Base-by-base conservation (phyloP, 495 filamentous ascomycete genomes). In the Penicillium coprophilum region DNA sequence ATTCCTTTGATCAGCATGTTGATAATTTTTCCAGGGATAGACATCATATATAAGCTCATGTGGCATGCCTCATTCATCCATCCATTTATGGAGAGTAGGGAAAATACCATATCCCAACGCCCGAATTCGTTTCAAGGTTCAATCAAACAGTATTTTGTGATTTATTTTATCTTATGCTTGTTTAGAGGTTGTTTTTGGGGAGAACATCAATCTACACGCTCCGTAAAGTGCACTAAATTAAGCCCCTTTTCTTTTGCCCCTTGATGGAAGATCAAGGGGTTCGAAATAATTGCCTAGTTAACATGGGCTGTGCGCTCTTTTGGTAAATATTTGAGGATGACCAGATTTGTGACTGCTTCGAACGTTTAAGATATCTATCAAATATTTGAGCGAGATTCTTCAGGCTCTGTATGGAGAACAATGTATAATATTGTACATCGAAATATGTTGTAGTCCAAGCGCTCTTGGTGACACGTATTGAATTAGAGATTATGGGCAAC, bases 401-500 rank as follows among this genome's bases (percentile, higher is more conserved):
- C 7, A 11, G n/a, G 8, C 17, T 38, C 34, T 17, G 34, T 38
- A 8, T 6, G 24, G 7, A 5, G 13, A 3, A 36, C 32, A 9
- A 36, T 34, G n/a, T n/a, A n/a, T n/a, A n/a, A n/a, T n/a, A n/a
- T n/a, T n/a, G 2, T 55, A 24, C 50, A 41, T 21, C 10, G 2
- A 15, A 0, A 12, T 36, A 15, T 36, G 32, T 4, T 21, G 6
- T 39, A 17, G 19, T 43, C 10, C 5, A 43, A 46, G 5, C 28
- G 8, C 34, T n/a, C 7, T 19, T 31, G 30, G 27, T 46, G 44
- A 46, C 44, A 46, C 44, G 44, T 46, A 30, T 47, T 47, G 30
- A 43, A 43, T 21, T n/a, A n/a, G n/a, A 43, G 19, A 43, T 43
- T 43, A 21, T 20, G 32, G 32, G 34, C 8, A 36, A 36, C 40